These are phyloP conservation scores for Penicillium sp. DNA, from an alignment of 2,329 filamentous ascomycete genomes.

Conservation along the genomic window DNA sequence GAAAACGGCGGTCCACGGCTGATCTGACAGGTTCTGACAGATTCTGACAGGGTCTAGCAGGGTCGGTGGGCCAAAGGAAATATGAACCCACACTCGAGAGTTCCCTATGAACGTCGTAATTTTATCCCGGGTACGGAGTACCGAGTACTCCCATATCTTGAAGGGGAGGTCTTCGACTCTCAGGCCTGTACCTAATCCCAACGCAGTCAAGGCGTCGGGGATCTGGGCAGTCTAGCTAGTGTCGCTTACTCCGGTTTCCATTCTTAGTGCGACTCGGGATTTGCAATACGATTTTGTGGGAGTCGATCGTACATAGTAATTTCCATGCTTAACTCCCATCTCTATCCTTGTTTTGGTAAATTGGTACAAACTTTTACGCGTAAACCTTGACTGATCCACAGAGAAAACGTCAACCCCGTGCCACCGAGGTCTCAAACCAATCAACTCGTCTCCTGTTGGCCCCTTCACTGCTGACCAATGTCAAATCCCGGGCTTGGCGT, in stretches of 20 bases:
- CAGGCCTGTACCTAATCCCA: not conserved
- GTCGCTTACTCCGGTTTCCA: not conserved
- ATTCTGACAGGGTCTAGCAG: conserved; percentile 2
- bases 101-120: conserved; percentile 1
- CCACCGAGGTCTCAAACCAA: not conserved
- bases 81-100: conserved; percentile 1
- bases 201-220: conserved; percentile 3
- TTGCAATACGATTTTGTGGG: not conserved
- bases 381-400: not conserved
- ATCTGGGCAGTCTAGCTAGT: conserved; percentile 1
- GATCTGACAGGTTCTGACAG: not conserved
- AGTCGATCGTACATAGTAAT: not conserved
- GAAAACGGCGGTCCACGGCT: conserved; percentile 2
- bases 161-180: not conserved
- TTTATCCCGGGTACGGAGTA: not conserved
- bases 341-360: too few relatives aligned
- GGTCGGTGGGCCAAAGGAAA: conserved; percentile 1
- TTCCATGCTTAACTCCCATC: not conserved
- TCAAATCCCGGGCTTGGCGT: conserved; percentile 14
- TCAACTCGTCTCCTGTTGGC: not conserved
- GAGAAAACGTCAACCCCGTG: conserved; percentile 1
- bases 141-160: not conserved
- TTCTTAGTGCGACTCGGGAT: not conserved
- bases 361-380: not conserved
- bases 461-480: not conserved